Evolutionary conservation across 768 basidiomycete species (phyloP).

Genomic region (Cytidiella melzeri): DNA sequence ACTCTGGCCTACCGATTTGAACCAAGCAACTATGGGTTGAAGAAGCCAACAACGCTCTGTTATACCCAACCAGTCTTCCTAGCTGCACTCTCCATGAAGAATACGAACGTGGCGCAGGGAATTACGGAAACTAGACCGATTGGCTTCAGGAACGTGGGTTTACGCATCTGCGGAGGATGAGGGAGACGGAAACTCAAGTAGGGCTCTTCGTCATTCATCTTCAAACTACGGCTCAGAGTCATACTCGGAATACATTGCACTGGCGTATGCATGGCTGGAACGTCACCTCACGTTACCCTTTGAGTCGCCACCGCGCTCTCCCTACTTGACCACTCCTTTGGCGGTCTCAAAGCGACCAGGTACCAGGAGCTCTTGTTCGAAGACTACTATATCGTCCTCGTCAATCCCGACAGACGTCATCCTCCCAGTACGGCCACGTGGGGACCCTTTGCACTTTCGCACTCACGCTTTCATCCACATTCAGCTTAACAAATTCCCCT

Average conservation of each 20-base stretch:
- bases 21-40: conserved; percentile 23
- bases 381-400: conserved; percentile 68
- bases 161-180: conserved; percentile 58
- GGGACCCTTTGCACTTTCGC: too few relatives aligned
- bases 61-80: conserved; percentile 49
- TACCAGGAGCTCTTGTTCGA: conserved; percentile 67
- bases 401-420: conserved; percentile 34
- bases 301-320: conserved; percentile 43
- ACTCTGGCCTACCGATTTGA: too few relatives aligned
- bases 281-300: conserved; percentile 43
- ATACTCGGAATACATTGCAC: conserved; percentile 39
- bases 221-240: too few relatives aligned
- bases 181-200: conserved; percentile 85
- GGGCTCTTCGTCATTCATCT: conserved; percentile 61
- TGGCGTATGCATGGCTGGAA: conserved; percentile 78
- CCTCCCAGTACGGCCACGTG: too few relatives aligned
- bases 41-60: conserved; percentile 33
- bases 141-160: conserved; percentile 61
- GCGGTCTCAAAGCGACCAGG: conserved; percentile 47
- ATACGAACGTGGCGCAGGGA: conserved; percentile 53
- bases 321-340: conserved; percentile 41
- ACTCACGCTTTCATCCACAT: too few relatives aligned
- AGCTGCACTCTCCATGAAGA: conserved; percentile 55
- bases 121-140: conserved; percentile 71
- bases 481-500: too few relatives aligned